Evolutionary conservation across 2,329 filamentous ascomycete genomes (phyloP).

Genomic region (Neofusicoccum sp.): DNA sequence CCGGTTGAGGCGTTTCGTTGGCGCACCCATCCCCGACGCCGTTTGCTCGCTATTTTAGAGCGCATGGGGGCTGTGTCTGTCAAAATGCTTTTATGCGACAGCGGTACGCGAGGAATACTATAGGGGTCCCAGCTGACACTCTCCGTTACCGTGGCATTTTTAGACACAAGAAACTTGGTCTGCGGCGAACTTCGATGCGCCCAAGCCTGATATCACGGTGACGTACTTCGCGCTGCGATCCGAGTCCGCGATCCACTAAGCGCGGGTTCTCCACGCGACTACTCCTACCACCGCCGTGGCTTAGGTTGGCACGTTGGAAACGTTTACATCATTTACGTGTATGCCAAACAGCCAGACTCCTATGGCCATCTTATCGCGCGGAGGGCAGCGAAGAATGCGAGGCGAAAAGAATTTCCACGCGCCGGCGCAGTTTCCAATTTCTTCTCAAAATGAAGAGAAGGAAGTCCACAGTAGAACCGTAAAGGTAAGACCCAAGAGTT

Average conservation of each 20-base stretch:
- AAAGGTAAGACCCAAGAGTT: no score
- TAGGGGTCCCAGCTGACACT: neutral
- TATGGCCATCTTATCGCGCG: no score
- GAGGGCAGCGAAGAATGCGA: no score
- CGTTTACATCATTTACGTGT: neutral
- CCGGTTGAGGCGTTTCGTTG: neutral
- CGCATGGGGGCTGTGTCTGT: conserved; percentile 3
- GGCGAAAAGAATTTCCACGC: no score
- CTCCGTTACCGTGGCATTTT: neutral
- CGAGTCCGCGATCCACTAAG: neutral
- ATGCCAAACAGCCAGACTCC: no score
- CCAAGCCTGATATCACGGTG: neutral
- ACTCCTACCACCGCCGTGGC: no score
- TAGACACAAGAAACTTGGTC: neutral
- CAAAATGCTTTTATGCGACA: conserved; percentile 1
- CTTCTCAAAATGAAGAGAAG: neutral
- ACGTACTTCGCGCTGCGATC: neutral
- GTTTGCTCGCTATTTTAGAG: conserved; percentile 7
- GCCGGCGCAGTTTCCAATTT: no score
- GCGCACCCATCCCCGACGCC: neutral
- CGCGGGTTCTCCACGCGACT: neutral
- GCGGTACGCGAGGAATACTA: neutral
- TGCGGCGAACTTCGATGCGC: neutral
- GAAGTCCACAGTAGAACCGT: no score
- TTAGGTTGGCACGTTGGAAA: neutral